phyloP scores from a whole-genome alignment of 2,329 filamentous ascomycete species.

The Trichophyton rubrum region DNA sequence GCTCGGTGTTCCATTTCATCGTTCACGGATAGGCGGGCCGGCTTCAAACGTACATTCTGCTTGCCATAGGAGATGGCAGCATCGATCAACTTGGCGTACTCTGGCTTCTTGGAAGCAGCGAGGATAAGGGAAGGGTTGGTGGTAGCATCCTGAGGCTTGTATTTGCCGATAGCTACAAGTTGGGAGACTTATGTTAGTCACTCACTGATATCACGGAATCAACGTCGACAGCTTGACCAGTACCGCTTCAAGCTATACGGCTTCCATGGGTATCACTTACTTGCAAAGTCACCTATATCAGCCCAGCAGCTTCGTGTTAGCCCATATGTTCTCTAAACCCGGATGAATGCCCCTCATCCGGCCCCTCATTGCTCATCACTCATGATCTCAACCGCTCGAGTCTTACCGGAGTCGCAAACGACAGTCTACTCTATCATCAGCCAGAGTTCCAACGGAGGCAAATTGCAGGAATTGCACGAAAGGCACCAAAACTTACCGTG shows the following conservation, averaged over 20 bases:
- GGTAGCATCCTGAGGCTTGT: constrained; percentile 99
- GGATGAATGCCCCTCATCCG: constrained; percentile 10
- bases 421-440: constrained; percentile 54
- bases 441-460: not conserved
- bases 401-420: constrained; percentile 88
- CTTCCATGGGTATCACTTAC: constrained; percentile 39
- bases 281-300: constrained; percentile 58
- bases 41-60: constrained; percentile 43
- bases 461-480: constrained; percentile 8
- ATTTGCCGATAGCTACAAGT: constrained; percentile 80
- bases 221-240: constrained; percentile 17
- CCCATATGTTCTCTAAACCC: not conserved
- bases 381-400: constrained; percentile 9
- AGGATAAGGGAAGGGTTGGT: constrained; percentile 99
- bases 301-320: constrained; percentile 9
- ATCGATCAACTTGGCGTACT: constrained; percentile 89
- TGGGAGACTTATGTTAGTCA: constrained; percentile 13
- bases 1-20: not conserved
- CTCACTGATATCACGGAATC: not conserved
- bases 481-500: constrained; percentile 57
- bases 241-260: too few relatives aligned
- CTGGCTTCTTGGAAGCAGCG: constrained; percentile 92
- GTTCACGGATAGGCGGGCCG: not conserved
- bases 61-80: constrained; percentile 76
- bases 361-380: constrained; percentile 1